A percentile compares a stretch with the other conserved stretches of the same genome.
These are phyloP conservation scores for Solanum chiquidenum DNA, from an alignment of 257 asterid genomes.

Conservation along the genomic window DNA sequence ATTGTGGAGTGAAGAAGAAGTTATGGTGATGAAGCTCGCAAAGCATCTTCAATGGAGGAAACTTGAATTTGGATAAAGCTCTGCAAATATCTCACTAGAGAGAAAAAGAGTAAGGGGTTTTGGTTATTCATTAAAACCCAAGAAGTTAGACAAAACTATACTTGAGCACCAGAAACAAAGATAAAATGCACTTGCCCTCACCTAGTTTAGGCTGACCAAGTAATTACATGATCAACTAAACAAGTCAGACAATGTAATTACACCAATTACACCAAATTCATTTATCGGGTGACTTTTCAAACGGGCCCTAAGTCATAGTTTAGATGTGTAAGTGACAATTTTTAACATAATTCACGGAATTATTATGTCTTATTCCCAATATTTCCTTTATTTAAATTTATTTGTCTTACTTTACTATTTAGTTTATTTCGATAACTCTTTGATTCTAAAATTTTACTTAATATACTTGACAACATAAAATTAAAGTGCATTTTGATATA, in stretches of 20 bases:
- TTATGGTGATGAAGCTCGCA: constrained; percentile 37
- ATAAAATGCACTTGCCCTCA: background rate
- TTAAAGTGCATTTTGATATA: too few species aligned
- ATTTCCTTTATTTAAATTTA: too few species aligned
- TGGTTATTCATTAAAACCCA: background rate
- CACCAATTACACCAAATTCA: too few species aligned
- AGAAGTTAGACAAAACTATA: background rate
- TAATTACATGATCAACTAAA: too few species aligned
- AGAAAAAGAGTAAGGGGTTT: background rate
- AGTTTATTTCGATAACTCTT: too few species aligned
- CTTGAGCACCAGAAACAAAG: background rate
- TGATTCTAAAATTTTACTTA: too few species aligned
- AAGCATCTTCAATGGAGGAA: constrained; percentile 26
- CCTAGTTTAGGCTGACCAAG: background rate
- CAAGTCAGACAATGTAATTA: too few species aligned
- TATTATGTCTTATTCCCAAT: background rate
- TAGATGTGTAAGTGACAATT: background rate
- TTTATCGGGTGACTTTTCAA: too few species aligned
- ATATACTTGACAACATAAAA: background rate
- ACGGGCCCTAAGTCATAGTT: background rate
- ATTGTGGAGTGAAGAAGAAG: constrained; percentile 2
- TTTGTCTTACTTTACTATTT: background rate
- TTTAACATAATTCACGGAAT: too few species aligned
- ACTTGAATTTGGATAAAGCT: constrained; percentile 14
- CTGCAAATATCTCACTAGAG: background rate